Evolutionary conservation across 2,329 filamentous ascomycete genomes (phyloP).

Genomic region (Colletotrichum phormii): DNA sequence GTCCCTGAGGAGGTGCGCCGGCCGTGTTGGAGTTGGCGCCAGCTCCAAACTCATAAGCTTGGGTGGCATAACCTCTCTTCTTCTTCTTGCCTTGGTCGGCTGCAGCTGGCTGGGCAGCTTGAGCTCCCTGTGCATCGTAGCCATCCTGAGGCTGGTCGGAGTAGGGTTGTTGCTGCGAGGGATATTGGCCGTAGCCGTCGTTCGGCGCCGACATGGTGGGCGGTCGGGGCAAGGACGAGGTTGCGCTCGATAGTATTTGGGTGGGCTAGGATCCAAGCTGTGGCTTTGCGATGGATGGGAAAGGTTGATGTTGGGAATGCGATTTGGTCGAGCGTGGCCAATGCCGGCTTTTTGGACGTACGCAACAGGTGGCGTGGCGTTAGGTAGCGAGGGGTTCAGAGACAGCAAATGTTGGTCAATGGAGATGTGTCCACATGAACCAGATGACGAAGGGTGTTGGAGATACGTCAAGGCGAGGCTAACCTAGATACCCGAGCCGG

Average conservation of each 20-base stretch:
- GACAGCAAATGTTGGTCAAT: conserved; percentile 20
- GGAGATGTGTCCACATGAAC: conserved; percentile 34
- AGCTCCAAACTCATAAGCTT: conserved; percentile 91
- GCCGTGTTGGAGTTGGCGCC: conserved; percentile 78
- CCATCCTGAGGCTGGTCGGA: conserved; percentile 50
- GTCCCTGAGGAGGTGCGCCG: conserved; percentile 54
- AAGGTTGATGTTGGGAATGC: conserved; percentile 11
- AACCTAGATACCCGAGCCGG: conserved; percentile 15
- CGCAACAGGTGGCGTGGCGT: conserved; percentile 31
- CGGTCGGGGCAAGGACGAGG: conserved; percentile 2
- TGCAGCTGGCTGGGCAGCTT: conserved; percentile 45
- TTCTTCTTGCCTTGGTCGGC: conserved; percentile 76
- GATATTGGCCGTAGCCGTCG: conserved; percentile 66
- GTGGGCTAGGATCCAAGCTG: neutral
- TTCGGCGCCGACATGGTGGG: conserved; percentile 67
- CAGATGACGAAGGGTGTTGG: neutral
- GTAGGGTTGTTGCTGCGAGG: conserved; percentile 55
- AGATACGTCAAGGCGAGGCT: conserved; percentile 8
- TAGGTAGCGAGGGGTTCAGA: conserved; percentile 26
- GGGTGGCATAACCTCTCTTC: conserved; percentile 93
- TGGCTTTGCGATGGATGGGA: conserved; percentile 37
- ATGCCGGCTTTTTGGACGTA: conserved; percentile 11
- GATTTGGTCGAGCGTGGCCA: conserved; percentile 3
- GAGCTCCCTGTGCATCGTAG: conserved; percentile 51
- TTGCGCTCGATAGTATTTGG: conserved; percentile 1